Evolutionary conservation across 1,284 basidiomycete genomes (phyloP).

Genomic region (Coniferiporia sulphurascens): DNA sequence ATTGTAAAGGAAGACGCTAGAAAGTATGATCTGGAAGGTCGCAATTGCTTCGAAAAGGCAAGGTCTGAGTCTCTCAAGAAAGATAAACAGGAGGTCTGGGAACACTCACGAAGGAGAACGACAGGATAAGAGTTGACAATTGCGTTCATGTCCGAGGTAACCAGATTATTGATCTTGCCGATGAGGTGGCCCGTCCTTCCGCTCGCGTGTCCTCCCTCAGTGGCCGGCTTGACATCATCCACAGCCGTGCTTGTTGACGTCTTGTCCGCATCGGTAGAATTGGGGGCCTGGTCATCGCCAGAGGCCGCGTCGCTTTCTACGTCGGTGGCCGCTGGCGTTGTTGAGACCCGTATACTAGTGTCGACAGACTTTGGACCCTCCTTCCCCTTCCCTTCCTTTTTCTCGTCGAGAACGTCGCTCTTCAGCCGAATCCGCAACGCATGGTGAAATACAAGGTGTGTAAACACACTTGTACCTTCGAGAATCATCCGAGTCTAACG

Average conservation of each 20-base stretch:
- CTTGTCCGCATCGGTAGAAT: not conserved
- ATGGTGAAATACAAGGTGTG: slow-evolving; percentile 52
- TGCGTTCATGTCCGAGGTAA: slow-evolving; percentile 21
- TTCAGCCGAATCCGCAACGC: slow-evolving; percentile 50
- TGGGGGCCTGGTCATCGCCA: not conserved
- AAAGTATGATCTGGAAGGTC: slow-evolving; percentile 27
- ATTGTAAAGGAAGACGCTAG: slow-evolving; percentile 28
- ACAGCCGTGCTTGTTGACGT: not conserved
- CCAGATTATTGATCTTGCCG: slow-evolving; percentile 36
- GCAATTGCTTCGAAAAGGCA: slow-evolving; percentile 10
- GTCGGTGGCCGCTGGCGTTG: slow-evolving; percentile 5
- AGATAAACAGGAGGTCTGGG: not conserved
- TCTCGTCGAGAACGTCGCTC: slow-evolving; percentile 5
- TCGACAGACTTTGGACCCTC: not conserved
- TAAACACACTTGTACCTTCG: slow-evolving; percentile 30
- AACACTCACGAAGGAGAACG: slow-evolving; percentile 13
- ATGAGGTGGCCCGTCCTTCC: slow-evolving; percentile 28
- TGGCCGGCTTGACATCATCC: not conserved
- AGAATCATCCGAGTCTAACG: slow-evolving; percentile 4
- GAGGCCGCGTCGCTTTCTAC: not conserved
- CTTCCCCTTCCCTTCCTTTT: not conserved
- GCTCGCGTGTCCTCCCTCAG: slow-evolving; percentile 16
- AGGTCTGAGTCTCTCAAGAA: slow-evolving; percentile 10
- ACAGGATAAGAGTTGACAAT: slow-evolving; percentile 18
- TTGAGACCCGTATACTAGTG: not conserved